Base-by-base conservation (phyloP, 2,329 filamentous ascomycete species). In the Capronia epimyces region DNA sequence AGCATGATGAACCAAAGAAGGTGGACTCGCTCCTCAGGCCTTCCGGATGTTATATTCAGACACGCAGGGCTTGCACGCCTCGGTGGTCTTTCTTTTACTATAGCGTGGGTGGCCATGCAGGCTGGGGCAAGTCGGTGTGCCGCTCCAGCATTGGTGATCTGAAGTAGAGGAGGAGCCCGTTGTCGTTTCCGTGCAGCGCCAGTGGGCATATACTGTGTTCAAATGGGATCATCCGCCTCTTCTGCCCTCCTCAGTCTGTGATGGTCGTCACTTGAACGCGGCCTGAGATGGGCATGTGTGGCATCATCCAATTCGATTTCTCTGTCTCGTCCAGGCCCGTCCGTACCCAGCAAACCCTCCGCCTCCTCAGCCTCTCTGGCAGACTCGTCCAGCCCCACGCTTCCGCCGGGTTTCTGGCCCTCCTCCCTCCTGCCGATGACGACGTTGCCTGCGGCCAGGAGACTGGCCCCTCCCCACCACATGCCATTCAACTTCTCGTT, bases 371-470 rank as follows among this genome's bases (percentile, higher is more conserved):
- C 43, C 48, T 46, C 48, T 27, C 42, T 36, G 44, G 37, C 15
- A 18, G 46, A 46, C 34, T 50, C 44, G 43, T 43, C 46, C 55
- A 56, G 36, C 10, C 39, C 56, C 10, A 49, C 29, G 37, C 13
- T 46, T 12, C 49, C 50, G 22, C 54, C 50, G 3, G 48, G 50
- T 34, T 57, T 56, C 29, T 58, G 51, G 44, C 39, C 59, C 36
- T 62, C 67, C 52, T 82, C 79, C 53, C 80, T 71, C 66, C 75
- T 71, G 3, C 81, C 80, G 57, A 84, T 82, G 49, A 84, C 72
- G 42, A 84, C 79, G 63, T 79, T 82, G 2, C 81, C 81, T 1
- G 71, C 77, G 1, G 81, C 79, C 63, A 83, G 70, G 68, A 81
- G 69, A 29, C 67, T 71, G 1, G 81, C 81, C 2, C 81, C 81